Percentiles rank a stretch among this genome's conserved stretches.
These are phyloP conservation scores for Pythium plurisporium DNA, from an alignment of 352 stramenopile genomes.

Conservation along the genomic window DNA sequence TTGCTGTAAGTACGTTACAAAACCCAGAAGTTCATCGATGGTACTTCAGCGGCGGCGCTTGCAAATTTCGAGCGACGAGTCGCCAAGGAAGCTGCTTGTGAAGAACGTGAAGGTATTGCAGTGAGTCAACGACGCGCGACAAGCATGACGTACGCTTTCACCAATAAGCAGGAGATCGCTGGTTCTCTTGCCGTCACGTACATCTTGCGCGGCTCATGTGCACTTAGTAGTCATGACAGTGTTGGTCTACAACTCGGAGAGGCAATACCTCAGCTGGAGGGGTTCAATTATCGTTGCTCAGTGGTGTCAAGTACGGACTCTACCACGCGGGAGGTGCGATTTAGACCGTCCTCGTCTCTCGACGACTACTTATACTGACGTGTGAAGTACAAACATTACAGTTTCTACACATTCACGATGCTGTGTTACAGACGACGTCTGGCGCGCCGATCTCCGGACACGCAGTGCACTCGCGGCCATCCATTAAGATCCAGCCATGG, in stretches of 20 bases:
- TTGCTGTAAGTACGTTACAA: conserved; percentile 24
- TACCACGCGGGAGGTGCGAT: background rate
- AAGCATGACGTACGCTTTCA: background rate
- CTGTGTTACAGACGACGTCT: background rate
- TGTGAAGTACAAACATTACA: background rate
- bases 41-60: conserved; percentile 4
- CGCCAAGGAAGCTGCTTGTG: background rate
- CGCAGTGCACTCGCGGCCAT: background rate
- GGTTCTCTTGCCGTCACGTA: background rate
- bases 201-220: background rate
- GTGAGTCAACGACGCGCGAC: background rate
- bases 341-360: background rate
- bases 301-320: background rate
- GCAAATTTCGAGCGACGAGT: conserved; percentile 14
- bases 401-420: conserved; percentile 9
- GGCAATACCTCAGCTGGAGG: background rate
- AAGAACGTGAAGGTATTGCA: background rate
- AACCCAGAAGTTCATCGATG: conserved; percentile 9
- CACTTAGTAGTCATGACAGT: background rate
- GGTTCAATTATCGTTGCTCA: conserved; percentile 2
- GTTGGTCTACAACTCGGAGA: background rate
- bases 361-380: conserved; percentile 8
- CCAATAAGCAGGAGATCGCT: background rate
- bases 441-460: background rate
- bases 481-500: too few relatives aligned